These are phyloP conservation scores for grape (Vitis vinifera) DNA, from an alignment of 164 flowering plant genomes.

Conservation along the genomic window ASM3070453v1 NC_081813.1:3235001-3235500, in stretches of 20 bases:
- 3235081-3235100: not conserved
- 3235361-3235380: conserved; percentile 49
- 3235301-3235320: not conserved
- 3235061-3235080: not conserved
- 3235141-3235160: conserved; percentile 80
- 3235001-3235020: conserved; percentile 49
- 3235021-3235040: conserved; percentile 88
- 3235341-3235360: conserved; percentile 45
- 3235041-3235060: conserved; percentile 70
- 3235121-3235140: conserved; percentile 30
- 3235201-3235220: conserved; percentile 77
- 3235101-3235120: not conserved
- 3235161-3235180: conserved; percentile 90
- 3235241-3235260: conserved; percentile 35
- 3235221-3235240: conserved; percentile 86
- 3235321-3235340: conserved; percentile 1
- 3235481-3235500: conserved; percentile 72
- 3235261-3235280: not conserved
- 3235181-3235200: conserved; percentile 65
- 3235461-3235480: conserved; percentile 75
- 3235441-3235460: conserved; percentile 70
- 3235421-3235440: conserved; percentile 72
- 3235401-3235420: conserved; percentile 74
- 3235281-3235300: not conserved
- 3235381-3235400: conserved; percentile 39